Percentiles rank a stretch among this genome's conserved stretches.
These are phyloP conservation scores for Begonia masoniana DNA, from an alignment of 306 rosid genomes.

Conservation along the genomic window DNA sequence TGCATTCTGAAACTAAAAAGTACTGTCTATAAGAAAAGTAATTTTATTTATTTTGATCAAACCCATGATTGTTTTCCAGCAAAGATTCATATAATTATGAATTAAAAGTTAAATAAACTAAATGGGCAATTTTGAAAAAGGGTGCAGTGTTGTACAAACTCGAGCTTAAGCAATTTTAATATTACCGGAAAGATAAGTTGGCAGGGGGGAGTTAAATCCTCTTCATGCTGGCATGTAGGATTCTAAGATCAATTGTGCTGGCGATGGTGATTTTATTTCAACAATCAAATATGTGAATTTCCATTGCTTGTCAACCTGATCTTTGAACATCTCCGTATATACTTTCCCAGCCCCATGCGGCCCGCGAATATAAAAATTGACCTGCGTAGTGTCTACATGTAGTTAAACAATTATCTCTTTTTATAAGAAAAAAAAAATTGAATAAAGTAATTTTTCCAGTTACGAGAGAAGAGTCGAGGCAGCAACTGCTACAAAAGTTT, in stretches of 20 bases:
- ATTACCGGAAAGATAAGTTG: not conserved
- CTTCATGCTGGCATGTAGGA: slow-evolving; percentile 63
- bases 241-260: slow-evolving; percentile 72
- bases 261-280: slow-evolving; percentile 67
- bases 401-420: not conserved
- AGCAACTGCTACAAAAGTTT: not conserved
- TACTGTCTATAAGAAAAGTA: slow-evolving; percentile 38
- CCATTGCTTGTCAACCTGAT: slow-evolving; percentile 55
- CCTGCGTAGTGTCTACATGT: slow-evolving; percentile 26
- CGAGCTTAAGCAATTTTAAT: too few relatives aligned
- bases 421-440: too few relatives aligned
- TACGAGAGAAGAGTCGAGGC: not conserved
- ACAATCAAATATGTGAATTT: slow-evolving; percentile 75
- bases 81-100: too few relatives aligned
- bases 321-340: slow-evolving; percentile 78
- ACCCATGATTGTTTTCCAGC: too few relatives aligned
- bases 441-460: slow-evolving; percentile 1
- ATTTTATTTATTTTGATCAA: slow-evolving; percentile 21
- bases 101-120: too few relatives aligned
- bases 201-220: not conserved
- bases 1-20: slow-evolving; percentile 50
- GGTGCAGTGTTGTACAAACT: too few relatives aligned
- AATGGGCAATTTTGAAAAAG: too few relatives aligned
- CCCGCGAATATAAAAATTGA: slow-evolving; percentile 81
- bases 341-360: slow-evolving; percentile 91